These are phyloP conservation scores for Epipyxis sp. DNA, from an alignment of 108 stramenopile genomes.

Conservation along the genomic window DNA sequence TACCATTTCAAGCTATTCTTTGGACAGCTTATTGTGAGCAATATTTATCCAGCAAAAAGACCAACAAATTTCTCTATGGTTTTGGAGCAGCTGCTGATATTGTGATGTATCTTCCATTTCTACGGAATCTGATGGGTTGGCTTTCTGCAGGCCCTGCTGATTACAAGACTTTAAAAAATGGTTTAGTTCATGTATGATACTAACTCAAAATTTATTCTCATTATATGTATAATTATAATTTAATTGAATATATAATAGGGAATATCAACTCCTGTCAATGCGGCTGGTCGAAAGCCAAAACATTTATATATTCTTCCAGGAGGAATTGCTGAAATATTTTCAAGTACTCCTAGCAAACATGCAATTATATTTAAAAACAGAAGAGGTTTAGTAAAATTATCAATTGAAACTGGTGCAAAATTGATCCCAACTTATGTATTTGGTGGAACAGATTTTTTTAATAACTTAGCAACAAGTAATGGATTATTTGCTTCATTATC, in stretches of 20 bases:
- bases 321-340: slow-evolving; percentile 21
- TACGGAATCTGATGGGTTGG: slow-evolving; percentile 15
- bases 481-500: slow-evolving; percentile 5
- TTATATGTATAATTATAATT: no score
- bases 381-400: background rate
- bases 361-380: slow-evolving; percentile 7
- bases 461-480: slow-evolving; percentile 26
- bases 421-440: slow-evolving; percentile 20
- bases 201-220: background rate
- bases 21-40: slow-evolving; percentile 33
- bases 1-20: slow-evolving; percentile 23
- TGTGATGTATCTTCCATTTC: slow-evolving; percentile 21
- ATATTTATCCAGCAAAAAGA: background rate
- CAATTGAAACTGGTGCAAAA: slow-evolving; percentile 8
- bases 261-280: background rate
- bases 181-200: background rate
- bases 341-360: background rate
- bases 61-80: slow-evolving; percentile 1
- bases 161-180: slow-evolving; percentile 18
- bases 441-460: slow-evolving; percentile 29
- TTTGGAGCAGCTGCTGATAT: slow-evolving; percentile 29
- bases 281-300: background rate
- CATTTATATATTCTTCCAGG: slow-evolving; percentile 28
- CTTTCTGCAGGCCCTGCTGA: slow-evolving; percentile 8
- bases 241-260: slow-evolving; percentile 18